phyloP scores from a whole-genome alignment of 495 filamentous ascomycete species.

The Penicillium crystallinum region DNA sequence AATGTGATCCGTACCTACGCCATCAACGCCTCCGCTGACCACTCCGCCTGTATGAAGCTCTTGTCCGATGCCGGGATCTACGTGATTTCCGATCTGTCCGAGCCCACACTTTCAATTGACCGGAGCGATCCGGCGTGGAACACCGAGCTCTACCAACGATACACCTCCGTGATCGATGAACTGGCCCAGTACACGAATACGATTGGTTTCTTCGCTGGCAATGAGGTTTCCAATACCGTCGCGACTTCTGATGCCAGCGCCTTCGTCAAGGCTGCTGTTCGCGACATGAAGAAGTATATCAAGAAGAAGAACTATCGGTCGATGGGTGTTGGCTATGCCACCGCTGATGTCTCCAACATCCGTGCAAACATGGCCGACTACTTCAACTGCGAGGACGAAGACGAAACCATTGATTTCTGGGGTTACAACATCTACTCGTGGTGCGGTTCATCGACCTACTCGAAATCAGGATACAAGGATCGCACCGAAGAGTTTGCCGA shows the following conservation, averaged over 20 bases:
- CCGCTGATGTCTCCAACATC: constrained; percentile 81
- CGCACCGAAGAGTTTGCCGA: constrained; percentile 77
- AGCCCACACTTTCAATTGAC: constrained; percentile 78
- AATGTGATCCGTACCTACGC: constrained; percentile 94
- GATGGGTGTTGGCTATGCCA: constrained; percentile 91
- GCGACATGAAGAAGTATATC: constrained; percentile 93
- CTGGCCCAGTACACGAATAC: constrained; percentile 76
- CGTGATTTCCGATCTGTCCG: constrained; percentile 80
- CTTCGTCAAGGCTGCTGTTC: constrained; percentile 93
- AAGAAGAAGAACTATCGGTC: constrained; percentile 63
- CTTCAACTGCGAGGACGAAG: constrained; percentile 76
- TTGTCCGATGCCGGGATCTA: constrained; percentile 88
- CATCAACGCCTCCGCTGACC: constrained; percentile 73
- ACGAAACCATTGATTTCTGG: constrained; percentile 83
- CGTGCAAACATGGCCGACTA: constrained; percentile 76
- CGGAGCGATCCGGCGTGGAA: constrained; percentile 73
- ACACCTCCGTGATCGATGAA: constrained; percentile 77
- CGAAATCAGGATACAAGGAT: constrained; percentile 67
- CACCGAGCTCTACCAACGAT: constrained; percentile 66
- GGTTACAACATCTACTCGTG: constrained; percentile 99
- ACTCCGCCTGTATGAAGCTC: constrained; percentile 78
- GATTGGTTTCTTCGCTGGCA: constrained; percentile 94
- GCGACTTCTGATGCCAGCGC: constrained; percentile 82
- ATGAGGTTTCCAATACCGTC: constrained; percentile 85
- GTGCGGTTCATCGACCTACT: constrained; percentile 78